phyloP scores from a whole-genome alignment of 2,329 filamentous ascomycete genomes.

The Talaromyces sp. region DNA sequence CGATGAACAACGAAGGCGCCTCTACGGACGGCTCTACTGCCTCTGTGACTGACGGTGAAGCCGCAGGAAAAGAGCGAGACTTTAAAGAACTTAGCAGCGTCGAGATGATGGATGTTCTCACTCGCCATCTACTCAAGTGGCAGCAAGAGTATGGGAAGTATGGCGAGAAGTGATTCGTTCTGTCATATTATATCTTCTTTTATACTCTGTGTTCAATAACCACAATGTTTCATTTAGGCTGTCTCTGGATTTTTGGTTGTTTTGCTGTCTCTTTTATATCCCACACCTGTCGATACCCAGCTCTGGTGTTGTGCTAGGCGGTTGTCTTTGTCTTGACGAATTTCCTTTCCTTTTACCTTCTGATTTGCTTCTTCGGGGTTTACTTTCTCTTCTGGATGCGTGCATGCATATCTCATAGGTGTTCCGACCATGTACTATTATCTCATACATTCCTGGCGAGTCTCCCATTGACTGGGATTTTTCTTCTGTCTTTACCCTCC shows the following conservation, averaged over 20 bases:
- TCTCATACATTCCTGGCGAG: neutral
- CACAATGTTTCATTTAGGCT: neutral
- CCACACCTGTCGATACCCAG: neutral
- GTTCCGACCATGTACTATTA: neutral
- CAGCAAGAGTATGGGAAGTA: constrained; percentile 64
- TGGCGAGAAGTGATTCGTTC: constrained; percentile 37
- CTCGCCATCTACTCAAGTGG: constrained; percentile 76
- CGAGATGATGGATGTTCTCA: constrained; percentile 88
- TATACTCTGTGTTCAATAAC: neutral
- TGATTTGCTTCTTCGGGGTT: neutral
- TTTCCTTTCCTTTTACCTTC: neutral
- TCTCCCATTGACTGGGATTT: neutral
- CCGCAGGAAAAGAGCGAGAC: constrained; percentile 38
- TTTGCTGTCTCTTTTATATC: neutral
- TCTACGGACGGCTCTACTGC: constrained; percentile 7
- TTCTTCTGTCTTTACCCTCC: neutral
- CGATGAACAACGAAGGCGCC: constrained; percentile 21
- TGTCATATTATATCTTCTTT: constrained; percentile 11
- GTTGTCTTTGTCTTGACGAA: neutral
- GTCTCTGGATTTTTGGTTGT: neutral
- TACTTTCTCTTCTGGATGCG: neutral
- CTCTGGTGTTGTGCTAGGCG: neutral
- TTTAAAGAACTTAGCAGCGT: constrained; percentile 73
- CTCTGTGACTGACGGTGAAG: constrained; percentile 21
- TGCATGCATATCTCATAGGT: neutral